Base-by-base conservation (phyloP, 2,329 filamentous ascomycete species). In the Ophiocordyceps camponoti-leonardi region DNA sequence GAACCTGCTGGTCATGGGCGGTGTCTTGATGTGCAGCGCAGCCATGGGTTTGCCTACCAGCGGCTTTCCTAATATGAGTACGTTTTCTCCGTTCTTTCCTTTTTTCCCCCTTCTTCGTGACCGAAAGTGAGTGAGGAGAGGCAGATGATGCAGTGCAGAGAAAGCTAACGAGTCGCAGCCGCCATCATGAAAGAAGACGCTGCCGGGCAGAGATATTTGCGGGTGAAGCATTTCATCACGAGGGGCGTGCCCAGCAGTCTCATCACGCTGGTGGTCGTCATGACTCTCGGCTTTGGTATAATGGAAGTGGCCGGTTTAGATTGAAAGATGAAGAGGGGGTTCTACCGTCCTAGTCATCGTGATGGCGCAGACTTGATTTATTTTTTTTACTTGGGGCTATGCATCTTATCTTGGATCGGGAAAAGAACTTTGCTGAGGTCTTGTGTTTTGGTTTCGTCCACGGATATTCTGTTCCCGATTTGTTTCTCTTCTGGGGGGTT, bases 51-150 rank as follows among this genome's bases (percentile, higher is more conserved):
- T 98, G 63, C 92, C 92, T 3, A 98, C 92, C 0, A 90, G 82
- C 59, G 93, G 92, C 10, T 98, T 98, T 67, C 92, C 92, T 2
- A 98, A 98, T 55, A 98, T 98, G 92, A 98, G 88, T 94, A 77
- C 73, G 87, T 83, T 42, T 35, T 16, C 13, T 16, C 16, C 31
- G 6, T n/a, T 16, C 8, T 26, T 26, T 26, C 23, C 8, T 26
- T 26, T 26, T 8, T n/a, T n/a, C n/a, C n/a, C n/a, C n/a, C n/a
- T n/a, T n/a, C n/a, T n/a, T n/a, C n/a, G n/a, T n/a, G n/a, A n/a
- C n/a, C n/a, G n/a, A n/a, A n/a, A 26, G 4, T 26, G 23, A 26
- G 8, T 4, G 23, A 26, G 23, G 8, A 8, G 23, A 8, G 8
- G 8, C 5, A 26, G 23, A 26, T 4, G 5, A 26, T 8, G 23